Evolutionary conservation across 129 eudicot species (phyloP).

Genomic region (Ambrosia trifida): DNA sequence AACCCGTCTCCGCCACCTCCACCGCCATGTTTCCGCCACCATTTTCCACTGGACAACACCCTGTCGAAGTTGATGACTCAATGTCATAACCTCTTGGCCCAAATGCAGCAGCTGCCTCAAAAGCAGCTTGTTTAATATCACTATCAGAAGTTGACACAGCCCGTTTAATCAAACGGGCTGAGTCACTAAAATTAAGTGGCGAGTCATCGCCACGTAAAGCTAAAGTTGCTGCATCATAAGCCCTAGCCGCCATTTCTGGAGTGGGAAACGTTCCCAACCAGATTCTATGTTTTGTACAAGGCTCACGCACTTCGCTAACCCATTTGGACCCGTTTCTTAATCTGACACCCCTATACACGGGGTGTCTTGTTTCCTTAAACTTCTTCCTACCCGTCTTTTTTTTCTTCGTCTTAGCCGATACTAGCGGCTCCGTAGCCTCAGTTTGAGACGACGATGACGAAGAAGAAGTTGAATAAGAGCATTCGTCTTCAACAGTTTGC

Average conservation of each 20-base stretch:
- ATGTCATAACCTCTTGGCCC: neutral
- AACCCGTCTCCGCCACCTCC: neutral
- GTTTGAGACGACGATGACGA: constrained; percentile 23
- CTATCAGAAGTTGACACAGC: constrained; percentile 31
- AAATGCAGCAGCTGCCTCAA: constrained; percentile 29
- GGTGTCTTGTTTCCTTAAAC: constrained; percentile 45
- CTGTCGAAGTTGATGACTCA: neutral
- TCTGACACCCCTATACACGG: constrained; percentile 45
- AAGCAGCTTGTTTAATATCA: constrained; percentile 39
- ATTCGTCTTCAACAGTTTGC: constrained; percentile 30
- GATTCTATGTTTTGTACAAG: constrained; percentile 38
- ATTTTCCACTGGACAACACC: neutral
- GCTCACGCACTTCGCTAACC: constrained; percentile 52
- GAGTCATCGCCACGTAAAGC: constrained; percentile 40
- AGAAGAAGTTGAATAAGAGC: constrained; percentile 32
- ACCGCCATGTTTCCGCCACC: neutral
- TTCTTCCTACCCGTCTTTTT: constrained; percentile 39
- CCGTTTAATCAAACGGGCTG: constrained; percentile 24
- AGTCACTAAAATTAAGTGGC: constrained; percentile 37
- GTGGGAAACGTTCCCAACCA: constrained; percentile 54
- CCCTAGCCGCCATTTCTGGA: constrained; percentile 54
- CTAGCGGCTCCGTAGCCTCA: neutral
- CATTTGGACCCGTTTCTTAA: constrained; percentile 38
- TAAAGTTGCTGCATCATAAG: constrained; percentile 44
- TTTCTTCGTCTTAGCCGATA: neutral